phyloP scores from a whole-genome alignment of 108 stramenopile genomes.

The Licmophora abbreviata region DNA sequence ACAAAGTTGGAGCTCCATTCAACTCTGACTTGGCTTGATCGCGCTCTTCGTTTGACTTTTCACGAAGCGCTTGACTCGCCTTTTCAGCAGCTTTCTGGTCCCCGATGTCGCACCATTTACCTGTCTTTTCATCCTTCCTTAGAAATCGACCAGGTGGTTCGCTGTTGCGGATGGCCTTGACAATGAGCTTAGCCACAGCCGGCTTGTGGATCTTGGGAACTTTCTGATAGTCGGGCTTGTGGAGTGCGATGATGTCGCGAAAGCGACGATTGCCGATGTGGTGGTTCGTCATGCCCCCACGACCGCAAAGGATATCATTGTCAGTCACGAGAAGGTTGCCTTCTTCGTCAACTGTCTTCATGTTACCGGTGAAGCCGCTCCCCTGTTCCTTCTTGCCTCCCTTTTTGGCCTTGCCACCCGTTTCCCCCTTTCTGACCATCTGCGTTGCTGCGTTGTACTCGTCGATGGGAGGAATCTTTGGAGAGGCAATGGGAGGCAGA shows the following conservation, averaged over 20 bases:
- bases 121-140: constrained; percentile 54
- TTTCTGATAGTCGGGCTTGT: constrained; percentile 63
- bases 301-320: constrained; percentile 42
- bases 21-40: background rate
- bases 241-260: constrained; percentile 70
- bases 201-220: constrained; percentile 80
- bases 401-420: constrained; percentile 8
- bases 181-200: constrained; percentile 63
- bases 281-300: constrained; percentile 76
- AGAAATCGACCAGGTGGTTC: constrained; percentile 84
- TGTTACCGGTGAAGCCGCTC: constrained; percentile 10
- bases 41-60: constrained; percentile 35
- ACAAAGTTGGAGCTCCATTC: too few relatives aligned
- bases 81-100: constrained; percentile 42
- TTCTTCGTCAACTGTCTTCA: constrained; percentile 27
- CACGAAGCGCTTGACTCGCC: constrained; percentile 54
- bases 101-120: constrained; percentile 73
- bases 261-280: constrained; percentile 78
- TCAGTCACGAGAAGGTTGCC: constrained; percentile 51
- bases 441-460: background rate
- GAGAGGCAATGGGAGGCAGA: background rate
- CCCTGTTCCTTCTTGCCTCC: constrained; percentile 22
- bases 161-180: constrained; percentile 72
- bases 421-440: constrained; percentile 8
- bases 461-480: background rate